These are phyloP conservation scores for Candida multigemmis DNA, from an alignment of 805 yeast species.

Conservation along the genomic window DNA sequence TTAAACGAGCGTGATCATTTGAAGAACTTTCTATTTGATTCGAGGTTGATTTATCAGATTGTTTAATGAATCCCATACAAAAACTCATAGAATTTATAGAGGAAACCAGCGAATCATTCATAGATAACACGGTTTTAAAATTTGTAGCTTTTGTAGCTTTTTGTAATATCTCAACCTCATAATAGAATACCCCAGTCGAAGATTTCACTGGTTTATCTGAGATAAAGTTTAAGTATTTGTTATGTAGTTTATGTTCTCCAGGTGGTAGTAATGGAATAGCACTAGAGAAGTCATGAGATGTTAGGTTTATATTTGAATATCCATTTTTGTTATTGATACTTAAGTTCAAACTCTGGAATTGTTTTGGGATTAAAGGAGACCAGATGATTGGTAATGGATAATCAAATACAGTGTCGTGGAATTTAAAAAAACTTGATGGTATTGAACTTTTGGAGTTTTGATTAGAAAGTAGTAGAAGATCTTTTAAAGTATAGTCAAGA, in stretches of 20 bases:
- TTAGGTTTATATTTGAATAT: slow-evolving; percentile 17
- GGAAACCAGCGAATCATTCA: slow-evolving; percentile 24
- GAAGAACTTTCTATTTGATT: slow-evolving; percentile 4
- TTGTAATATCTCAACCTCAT: slow-evolving; percentile 30
- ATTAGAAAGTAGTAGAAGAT: slow-evolving; percentile 12
- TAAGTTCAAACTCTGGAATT: slow-evolving; percentile 13
- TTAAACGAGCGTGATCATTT: neutral
- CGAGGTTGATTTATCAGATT: slow-evolving; percentile 15
- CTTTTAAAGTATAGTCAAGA: slow-evolving; percentile 12
- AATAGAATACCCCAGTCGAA: slow-evolving; percentile 29
- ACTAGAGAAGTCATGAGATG: slow-evolving; percentile 3
- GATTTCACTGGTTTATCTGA: slow-evolving; percentile 23
- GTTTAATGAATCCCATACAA: slow-evolving; percentile 25
- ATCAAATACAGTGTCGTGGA: slow-evolving; percentile 10
- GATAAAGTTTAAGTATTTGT: slow-evolving; percentile 26
- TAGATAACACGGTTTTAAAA: slow-evolving; percentile 20
- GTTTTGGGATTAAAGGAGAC: slow-evolving; percentile 24
- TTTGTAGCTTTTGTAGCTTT: slow-evolving; percentile 20
- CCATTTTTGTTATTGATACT: slow-evolving; percentile 18
- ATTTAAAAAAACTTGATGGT: slow-evolving; percentile 17
- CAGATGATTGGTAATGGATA: slow-evolving; percentile 29
- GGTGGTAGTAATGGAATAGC: too few relatives aligned
- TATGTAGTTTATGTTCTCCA: slow-evolving; percentile 1
- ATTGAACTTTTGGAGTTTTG: slow-evolving; percentile 12
- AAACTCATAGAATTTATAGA: slow-evolving; percentile 21